A percentile compares a stretch with the other conserved stretches of the same genome.
Evolutionary conservation across 116 monocot genomes (phyloP).

Genomic region (Cymodocea nodosa): DNA sequence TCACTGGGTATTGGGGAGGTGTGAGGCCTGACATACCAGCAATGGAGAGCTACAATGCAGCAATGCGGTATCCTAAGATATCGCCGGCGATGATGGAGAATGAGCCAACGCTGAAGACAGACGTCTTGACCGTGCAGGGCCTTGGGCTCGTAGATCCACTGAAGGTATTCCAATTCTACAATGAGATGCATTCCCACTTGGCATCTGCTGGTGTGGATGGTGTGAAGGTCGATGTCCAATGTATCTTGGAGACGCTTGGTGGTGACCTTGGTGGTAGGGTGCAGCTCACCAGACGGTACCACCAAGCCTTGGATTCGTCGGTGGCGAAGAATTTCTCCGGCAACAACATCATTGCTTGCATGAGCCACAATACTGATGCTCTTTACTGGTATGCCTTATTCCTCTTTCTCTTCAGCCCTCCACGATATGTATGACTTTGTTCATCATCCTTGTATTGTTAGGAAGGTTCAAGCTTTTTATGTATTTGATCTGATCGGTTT

Average conservation of each 20-base stretch:
- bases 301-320: conserved; percentile 77
- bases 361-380: conserved; percentile 85
- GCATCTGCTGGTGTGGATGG: conserved; percentile 66
- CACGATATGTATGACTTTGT: too few relatives aligned
- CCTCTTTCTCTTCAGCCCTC: neutral
- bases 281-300: conserved; percentile 53
- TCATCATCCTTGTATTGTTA: too few relatives aligned
- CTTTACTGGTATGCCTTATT: conserved; percentile 50
- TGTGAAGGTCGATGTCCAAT: conserved; percentile 92
- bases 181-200: conserved; percentile 67
- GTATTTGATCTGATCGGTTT: too few relatives aligned
- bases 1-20: conserved; percentile 93
- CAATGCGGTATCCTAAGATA: conserved; percentile 56
- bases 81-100: conserved; percentile 58
- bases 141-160: conserved; percentile 68
- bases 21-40: conserved; percentile 39
- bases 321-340: conserved; percentile 71
- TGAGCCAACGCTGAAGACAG: conserved; percentile 59
- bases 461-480: too few relatives aligned
- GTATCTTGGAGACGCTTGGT: conserved; percentile 81
- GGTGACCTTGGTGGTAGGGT: conserved; percentile 65
- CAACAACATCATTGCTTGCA: conserved; percentile 94
- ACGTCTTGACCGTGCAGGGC: conserved; percentile 55
- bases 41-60: conserved; percentile 41
- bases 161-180: conserved; percentile 54